These are phyloP conservation scores for Coemansia sp. DNA, from an alignment of 192 early-diverging fungal genomes.

Conservation along the genomic window DNA sequence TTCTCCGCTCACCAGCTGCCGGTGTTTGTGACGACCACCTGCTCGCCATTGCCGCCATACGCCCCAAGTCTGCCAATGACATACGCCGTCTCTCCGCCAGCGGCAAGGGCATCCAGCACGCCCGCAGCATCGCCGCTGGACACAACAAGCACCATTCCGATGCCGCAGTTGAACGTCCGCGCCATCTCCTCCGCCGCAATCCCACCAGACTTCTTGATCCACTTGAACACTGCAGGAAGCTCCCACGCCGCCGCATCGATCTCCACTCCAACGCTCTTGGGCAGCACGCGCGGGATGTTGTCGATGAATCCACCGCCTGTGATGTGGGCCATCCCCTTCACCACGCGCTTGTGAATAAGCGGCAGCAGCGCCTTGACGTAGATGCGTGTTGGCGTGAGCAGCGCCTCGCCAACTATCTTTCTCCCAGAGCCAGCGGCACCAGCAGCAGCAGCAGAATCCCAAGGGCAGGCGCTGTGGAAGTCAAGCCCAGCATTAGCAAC, in stretches of 20 bases:
- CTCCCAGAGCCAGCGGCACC: constrained; percentile 6
- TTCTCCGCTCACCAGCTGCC: constrained; percentile 20
- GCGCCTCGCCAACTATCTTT: constrained; percentile 73
- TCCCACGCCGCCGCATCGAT: constrained; percentile 82
- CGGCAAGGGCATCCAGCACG: constrained; percentile 60
- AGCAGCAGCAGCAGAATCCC: constrained; percentile 5
- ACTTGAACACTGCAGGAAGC: constrained; percentile 91
- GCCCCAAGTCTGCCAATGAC: constrained; percentile 65
- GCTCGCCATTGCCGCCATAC: constrained; percentile 10
- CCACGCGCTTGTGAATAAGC: constrained; percentile 62
- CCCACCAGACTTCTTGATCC: constrained; percentile 81
- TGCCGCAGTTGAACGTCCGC: constrained; percentile 98
- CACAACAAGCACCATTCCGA: constrained; percentile 96
- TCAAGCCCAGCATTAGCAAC: constrained; percentile 72
- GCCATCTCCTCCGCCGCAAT: constrained; percentile 78
- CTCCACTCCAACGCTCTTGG: constrained; percentile 73
- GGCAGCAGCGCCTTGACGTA: constrained; percentile 94
- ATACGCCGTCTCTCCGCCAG: constrained; percentile 67
- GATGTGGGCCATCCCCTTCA: constrained; percentile 98
- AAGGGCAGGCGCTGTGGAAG: constrained; percentile 83
- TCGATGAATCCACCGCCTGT: constrained; percentile 98
- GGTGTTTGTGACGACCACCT: constrained; percentile 32
- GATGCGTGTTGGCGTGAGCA: constrained; percentile 92
- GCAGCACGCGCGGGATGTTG: constrained; percentile 96
- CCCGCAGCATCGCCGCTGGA: constrained; percentile 61